A percentile compares a stretch with the other conserved stretches of the same genome.
Evolutionary conservation across 495 filamentous ascomycete genomes (phyloP).

Genomic region (Stereocaulon alpinum): DNA sequence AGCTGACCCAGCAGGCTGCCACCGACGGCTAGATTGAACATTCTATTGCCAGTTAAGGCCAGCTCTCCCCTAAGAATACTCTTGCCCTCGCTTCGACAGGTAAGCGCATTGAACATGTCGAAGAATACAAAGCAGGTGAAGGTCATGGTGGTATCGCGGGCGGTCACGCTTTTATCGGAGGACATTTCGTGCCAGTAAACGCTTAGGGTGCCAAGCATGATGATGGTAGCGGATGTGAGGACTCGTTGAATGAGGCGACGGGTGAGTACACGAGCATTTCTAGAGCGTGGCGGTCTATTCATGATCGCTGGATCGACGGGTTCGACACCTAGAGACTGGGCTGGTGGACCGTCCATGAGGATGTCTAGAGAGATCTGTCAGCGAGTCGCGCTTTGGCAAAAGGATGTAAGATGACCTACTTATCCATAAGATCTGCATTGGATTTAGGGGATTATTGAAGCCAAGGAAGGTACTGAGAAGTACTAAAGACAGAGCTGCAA

Average conservation of each 20-base stretch:
- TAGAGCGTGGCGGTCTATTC: constrained; percentile 76
- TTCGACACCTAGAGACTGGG: constrained; percentile 93
- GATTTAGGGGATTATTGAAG: constrained; percentile 88
- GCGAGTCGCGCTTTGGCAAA: background rate
- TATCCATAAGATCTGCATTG: constrained; percentile 99
- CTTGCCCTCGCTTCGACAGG: constrained; percentile 86
- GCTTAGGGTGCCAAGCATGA: constrained; percentile 83
- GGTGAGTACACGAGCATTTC: constrained; percentile 78
- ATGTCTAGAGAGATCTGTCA: constrained; percentile 55
- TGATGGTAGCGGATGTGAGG: constrained; percentile 74
- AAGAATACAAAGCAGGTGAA: constrained; percentile 98
- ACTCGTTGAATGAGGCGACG: constrained; percentile 70
- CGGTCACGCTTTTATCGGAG: constrained; percentile 56
- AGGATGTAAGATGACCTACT: constrained; percentile 48
- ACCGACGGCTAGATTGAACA: constrained; percentile 92
- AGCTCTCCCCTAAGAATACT: constrained; percentile 80
- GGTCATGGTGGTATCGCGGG: constrained; percentile 96
- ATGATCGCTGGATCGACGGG: constrained; percentile 92
- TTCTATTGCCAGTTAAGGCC: constrained; percentile 67
- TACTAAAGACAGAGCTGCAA: constrained; percentile 84
- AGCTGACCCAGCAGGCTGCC: constrained; percentile 76
- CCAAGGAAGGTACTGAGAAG: constrained; percentile 84
- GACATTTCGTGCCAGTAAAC: constrained; percentile 88
- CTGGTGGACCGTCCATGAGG: constrained; percentile 97
- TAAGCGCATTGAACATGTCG: constrained; percentile 97